These are phyloP conservation scores for Syncephalis plumigaleata DNA, from an alignment of 371 early-diverging fungal species.

Conservation along the genomic window DNA sequence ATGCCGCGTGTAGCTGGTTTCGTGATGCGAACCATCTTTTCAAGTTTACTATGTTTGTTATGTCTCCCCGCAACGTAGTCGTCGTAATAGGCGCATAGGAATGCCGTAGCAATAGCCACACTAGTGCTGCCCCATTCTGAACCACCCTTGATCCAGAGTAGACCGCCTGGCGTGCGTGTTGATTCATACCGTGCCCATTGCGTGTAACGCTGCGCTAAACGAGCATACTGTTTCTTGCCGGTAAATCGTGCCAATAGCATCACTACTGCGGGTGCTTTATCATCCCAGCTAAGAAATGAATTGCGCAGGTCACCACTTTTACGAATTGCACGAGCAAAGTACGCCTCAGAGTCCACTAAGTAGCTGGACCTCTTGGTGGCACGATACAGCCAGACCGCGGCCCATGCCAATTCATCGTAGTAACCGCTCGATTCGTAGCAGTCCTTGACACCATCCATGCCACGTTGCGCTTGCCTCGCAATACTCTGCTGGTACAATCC, in stretches of 20 bases:
- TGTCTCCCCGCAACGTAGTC: too few relatives aligned
- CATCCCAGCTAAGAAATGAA: constrained; percentile 26
- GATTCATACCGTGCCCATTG: constrained; percentile 10
- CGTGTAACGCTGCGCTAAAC: constrained; percentile 12
- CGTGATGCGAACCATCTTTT: too few relatives aligned
- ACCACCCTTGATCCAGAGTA: constrained; percentile 30
- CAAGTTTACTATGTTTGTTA: too few relatives aligned
- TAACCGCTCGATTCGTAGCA: constrained; percentile 25
- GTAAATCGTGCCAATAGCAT: constrained; percentile 28
- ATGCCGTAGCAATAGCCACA: constrained; percentile 17
- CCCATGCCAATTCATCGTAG: constrained; percentile 35
- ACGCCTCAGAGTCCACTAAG: constrained; percentile 22
- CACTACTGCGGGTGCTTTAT: constrained; percentile 25
- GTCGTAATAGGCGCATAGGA: constrained; percentile 9
- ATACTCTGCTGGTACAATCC: constrained; percentile 24
- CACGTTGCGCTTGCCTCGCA: constrained; percentile 5
- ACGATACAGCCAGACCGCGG: constrained; percentile 41
- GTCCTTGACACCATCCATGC: constrained; percentile 9
- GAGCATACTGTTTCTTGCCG: constrained; percentile 7
- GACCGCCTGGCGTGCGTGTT: constrained; percentile 15
- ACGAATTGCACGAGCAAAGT: constrained; percentile 23
- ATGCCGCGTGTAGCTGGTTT: too few relatives aligned
- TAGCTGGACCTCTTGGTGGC: constrained; percentile 25
- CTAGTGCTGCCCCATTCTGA: constrained; percentile 27
- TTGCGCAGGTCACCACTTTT: constrained; percentile 1